Base-by-base conservation (phyloP, 768 basidiomycete genomes). In the Boletus coccyginus region DNA sequence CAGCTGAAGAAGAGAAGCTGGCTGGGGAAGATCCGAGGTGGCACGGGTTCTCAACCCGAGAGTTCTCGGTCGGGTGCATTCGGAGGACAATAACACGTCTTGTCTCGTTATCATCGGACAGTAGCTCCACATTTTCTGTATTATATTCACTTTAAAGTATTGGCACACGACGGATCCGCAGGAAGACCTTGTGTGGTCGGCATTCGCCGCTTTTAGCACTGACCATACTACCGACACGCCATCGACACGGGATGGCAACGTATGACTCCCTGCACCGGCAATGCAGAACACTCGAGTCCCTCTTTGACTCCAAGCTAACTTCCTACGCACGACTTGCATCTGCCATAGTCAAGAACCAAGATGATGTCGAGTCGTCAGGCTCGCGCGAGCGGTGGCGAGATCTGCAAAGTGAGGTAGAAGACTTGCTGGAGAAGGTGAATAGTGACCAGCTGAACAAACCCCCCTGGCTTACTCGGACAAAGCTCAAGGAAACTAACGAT, bases 231-330 rank as follows among this genome's bases (percentile, higher is more conserved):
- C 21, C 21, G 21, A 21, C 21, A 21, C 21, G 21, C 21, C 21
- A 21, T 21, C 21, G 10, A 58, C 46, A 27, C 47, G 24, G 5
- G 38, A 92, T 91, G 89, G 78, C 87, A 55, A 85, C 77, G 62
- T 95, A 94, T 76, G 96, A 98, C 63, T 83, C 88, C 53, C 80
- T 98, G 33, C 90, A 97, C 65, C 78, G 94, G 52, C 94, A 96
- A 72, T 92, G 92, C 74, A 81, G 95, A 65, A 94, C 94, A 6
- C 84, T 98, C 29, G 96, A 98, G 69, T 92, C 93, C 45, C 81
- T 93, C 24, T 90, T 98, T 60, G 93, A 97, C 68, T 77, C 89
- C 33, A 96, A 97, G 70, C 80, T 99, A 32, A 92, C 92, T 1
- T 80, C 92, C 11, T 98, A 98, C 73, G 85, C 92, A 19, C 90